Evolutionary conservation across 2,329 filamentous ascomycete genomes (phyloP), one percentile per base, ranked within the genome.

Genomic region (Sporothrix inflata): DNA sequence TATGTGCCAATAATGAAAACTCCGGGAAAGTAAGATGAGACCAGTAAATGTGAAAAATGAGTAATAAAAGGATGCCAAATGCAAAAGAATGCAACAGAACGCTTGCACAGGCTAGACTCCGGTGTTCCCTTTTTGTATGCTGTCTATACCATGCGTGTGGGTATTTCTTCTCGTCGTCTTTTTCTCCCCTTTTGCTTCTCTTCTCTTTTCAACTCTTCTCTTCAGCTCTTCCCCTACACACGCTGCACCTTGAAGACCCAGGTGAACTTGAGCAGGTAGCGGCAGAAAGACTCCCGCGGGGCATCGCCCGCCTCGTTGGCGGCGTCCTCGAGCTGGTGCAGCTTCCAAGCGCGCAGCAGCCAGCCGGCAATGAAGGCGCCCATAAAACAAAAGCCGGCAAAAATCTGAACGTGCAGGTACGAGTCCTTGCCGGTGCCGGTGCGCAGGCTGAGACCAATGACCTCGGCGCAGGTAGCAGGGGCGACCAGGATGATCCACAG

Each of bases 401-500:
- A 91, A 1, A 91, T 76, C 77, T 89, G 85, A 0, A 85, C 84
- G 11, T 85, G 79, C 2, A 87, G 79, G 72, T 89, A 89, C 24
- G 85, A 84, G 38, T 82, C 79, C 0, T 80, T 34, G 49, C 84
- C 77, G 16, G 55, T 19, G 21, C 80, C 69, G 76, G 80, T 75
- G 72, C 84, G 83, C 40, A 92, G 85, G 69, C 87, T 82, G 53
- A 92, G 79, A 2, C 85, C 90, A 75, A 92, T 91, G 1, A 88
- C 87, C 75, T 90, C 88, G 49, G 88, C 86, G 75, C 90, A 94
- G 0, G 91, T 93, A 14, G 88, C 88, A 0, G 92, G 93, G 11
- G 94, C 79, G 5, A 91, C 88, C 19, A 95, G 85, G 6, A 89
- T 84, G 34, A 94, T 78, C 92, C 92, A 95, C 24, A 89, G 86